Conservation (phyloP, 768 basidiomycete genomes). For the Suillus sp. region DNA sequence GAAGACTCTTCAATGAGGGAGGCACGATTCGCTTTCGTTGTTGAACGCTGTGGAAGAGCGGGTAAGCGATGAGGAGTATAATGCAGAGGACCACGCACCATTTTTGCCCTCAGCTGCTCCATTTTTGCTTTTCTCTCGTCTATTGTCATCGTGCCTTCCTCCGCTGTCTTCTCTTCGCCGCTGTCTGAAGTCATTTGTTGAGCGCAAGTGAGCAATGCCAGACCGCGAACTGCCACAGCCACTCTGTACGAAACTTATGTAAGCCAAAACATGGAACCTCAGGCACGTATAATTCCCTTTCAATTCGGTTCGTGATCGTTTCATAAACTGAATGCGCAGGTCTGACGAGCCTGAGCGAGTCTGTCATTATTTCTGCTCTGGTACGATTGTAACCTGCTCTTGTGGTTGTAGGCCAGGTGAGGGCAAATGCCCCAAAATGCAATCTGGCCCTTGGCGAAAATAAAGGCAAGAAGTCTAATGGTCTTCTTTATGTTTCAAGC, state of each 20-base stretch:
- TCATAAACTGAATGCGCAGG: too few relatives aligned
- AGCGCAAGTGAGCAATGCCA: background rate
- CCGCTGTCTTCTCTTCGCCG: constrained; percentile 21
- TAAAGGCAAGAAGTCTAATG: background rate
- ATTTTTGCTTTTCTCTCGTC: constrained; percentile 79
- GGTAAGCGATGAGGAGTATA: background rate
- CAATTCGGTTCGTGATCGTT: too few relatives aligned
- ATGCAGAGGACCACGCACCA: constrained; percentile 48
- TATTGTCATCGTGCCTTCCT: constrained; percentile 45
- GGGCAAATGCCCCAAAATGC: background rate
- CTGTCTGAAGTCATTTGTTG: constrained; percentile 13
- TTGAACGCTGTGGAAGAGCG: constrained; percentile 56
- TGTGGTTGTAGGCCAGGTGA: background rate
- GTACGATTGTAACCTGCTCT: too few relatives aligned
- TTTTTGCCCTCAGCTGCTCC: constrained; percentile 72
- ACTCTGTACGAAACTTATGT: background rate
- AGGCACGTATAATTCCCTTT: too few relatives aligned
- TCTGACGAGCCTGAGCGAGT: too few relatives aligned
- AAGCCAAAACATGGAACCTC: background rate
- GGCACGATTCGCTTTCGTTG: constrained; percentile 80
- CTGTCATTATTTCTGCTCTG: too few relatives aligned
- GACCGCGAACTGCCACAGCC: constrained; percentile 3
- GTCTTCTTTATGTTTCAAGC: background rate
- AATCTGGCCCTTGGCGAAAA: background rate
- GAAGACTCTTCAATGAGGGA: constrained; percentile 86